Base-by-base conservation (phyloP, 495 filamentous ascomycete species). In the Xylaria intraflava region DNA sequence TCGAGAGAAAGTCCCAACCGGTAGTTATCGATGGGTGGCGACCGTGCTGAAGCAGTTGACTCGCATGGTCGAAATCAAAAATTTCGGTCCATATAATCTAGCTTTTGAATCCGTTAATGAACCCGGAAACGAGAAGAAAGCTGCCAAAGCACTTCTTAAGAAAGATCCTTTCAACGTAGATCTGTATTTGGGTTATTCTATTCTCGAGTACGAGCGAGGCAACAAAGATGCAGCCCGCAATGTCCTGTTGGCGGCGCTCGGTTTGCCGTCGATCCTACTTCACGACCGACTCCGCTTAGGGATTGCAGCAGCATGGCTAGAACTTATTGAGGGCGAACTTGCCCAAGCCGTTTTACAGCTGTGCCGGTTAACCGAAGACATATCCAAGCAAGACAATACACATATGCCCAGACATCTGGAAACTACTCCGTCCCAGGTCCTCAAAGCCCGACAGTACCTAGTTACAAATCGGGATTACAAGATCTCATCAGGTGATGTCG, bases 121-220 rank as follows among this genome's bases (percentile, higher is more conserved):
- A 46, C 70, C 73, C 22, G 56, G 65, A 19, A 67, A 72, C n/a
- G 82, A 80, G 38, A 85, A 78, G 54, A 91, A 88, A 59, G 77
- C 77, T 11, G 87, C 87, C 9, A 96, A 90, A 58, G 69, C 61
- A 1, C 66, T 94, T 0, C 64, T 96, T 10, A 92, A 88, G 61
- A 74, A 75, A 46, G 77, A 82, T 54, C 72, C 81, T 1, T 76
- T 83, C 0, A 87, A 79, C 61, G 65, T 88, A 8, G 69, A 76
- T 27, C 70, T 96, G 4, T 96, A 92, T 67, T 87, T 90, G 59
- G 82, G 82, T 0, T 92, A 90, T 56, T 86, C 85, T 3, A 70
- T 90, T 22, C 78, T 89, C 35, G 86, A 95, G 65, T 80, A 73
- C 59, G 74, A 75, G 26, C 78, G 75, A 45, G 75, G 72, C 0